These are phyloP conservation scores for Penicillium sp. DNA, from an alignment of 2,329 filamentous ascomycete species.

Conservation along the genomic window DNA sequence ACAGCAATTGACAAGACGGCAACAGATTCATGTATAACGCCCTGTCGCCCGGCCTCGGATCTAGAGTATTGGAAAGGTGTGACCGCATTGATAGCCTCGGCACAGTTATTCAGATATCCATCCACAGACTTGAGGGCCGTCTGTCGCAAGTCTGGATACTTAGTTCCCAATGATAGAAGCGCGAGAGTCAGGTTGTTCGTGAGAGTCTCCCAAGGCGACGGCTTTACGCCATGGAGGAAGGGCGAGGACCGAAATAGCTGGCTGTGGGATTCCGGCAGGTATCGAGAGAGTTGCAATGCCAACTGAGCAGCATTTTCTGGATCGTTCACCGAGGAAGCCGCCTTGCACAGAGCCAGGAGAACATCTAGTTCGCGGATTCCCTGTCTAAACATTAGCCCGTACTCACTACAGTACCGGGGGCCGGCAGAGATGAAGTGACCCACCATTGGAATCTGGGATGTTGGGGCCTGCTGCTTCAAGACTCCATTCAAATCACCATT, in stretches of 20 bases:
- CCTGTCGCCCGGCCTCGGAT: conserved; percentile 46
- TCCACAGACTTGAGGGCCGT: conserved; percentile 65
- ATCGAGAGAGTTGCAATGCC: conserved; percentile 73
- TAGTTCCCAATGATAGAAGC: conserved; percentile 74
- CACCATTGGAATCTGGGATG: conserved; percentile 43
- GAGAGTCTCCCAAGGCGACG: conserved; percentile 83
- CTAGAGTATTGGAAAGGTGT: conserved; percentile 57
- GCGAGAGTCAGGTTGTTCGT: conserved; percentile 76
- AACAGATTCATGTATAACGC: conserved; percentile 57
- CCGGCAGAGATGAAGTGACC: conserved; percentile 1
- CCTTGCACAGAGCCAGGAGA: conserved; percentile 84
- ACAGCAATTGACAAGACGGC: conserved; percentile 73
- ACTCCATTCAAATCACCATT: conserved; percentile 39
- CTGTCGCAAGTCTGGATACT: conserved; percentile 67
- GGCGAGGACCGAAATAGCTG: conserved; percentile 78
- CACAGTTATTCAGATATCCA: conserved; percentile 70
- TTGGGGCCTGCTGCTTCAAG: conserved; percentile 36
- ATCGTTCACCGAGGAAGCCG: conserved; percentile 71
- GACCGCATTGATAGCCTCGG: conserved; percentile 57
- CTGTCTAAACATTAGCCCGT: conserved; percentile 46
- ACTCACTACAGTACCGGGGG: background rate
- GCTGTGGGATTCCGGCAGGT: conserved; percentile 78
- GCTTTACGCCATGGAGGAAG: conserved; percentile 76
- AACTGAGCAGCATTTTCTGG: conserved; percentile 73
- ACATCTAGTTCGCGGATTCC: conserved; percentile 89